Evolutionary conservation across 257 asterid species (phyloP).

Genomic region (Hygrophila difformis): DNA sequence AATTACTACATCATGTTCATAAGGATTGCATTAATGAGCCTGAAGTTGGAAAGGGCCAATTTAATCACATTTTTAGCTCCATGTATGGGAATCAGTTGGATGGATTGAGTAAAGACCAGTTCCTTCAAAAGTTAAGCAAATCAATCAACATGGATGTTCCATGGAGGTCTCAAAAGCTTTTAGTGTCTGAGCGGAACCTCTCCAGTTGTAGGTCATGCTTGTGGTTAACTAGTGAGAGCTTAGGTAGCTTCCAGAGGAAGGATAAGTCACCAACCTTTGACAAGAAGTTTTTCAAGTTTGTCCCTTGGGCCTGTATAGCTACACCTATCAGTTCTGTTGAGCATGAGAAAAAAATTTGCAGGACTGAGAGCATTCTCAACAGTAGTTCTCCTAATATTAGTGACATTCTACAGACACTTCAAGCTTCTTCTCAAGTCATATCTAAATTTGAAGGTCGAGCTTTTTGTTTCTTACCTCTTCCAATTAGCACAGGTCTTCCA

Average conservation of each 20-base stretch:
- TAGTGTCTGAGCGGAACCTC: constrained; percentile 62
- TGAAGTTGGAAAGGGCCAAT: constrained; percentile 47
- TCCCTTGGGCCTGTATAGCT: constrained; percentile 94
- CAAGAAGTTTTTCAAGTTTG: constrained; percentile 51
- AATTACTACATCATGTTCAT: constrained; percentile 66
- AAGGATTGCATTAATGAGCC: constrained; percentile 56
- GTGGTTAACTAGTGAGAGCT: constrained; percentile 86
- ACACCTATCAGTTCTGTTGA: constrained; percentile 50
- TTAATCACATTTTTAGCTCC: constrained; percentile 56
- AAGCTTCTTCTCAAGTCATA: constrained; percentile 26
- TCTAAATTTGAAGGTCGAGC: constrained; percentile 80
- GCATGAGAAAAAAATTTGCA: constrained; percentile 25
- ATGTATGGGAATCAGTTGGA: constrained; percentile 54
- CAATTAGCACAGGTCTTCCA: constrained; percentile 81
- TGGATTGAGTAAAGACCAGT: constrained; percentile 50
- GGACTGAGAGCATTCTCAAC: constrained; percentile 24
- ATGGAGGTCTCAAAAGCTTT: constrained; percentile 84
- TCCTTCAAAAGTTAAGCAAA: constrained; percentile 58
- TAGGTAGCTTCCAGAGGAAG: constrained; percentile 41
- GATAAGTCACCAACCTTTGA: constrained; percentile 35
- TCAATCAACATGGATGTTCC: constrained; percentile 45
- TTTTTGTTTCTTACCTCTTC: constrained; percentile 91
- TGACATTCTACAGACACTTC: constrained; percentile 37
- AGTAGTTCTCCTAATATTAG: constrained; percentile 30
- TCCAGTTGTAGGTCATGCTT: constrained; percentile 49